phyloP scores from a whole-genome alignment of 306 rosid genomes.

The Vigna mungo region DNA sequence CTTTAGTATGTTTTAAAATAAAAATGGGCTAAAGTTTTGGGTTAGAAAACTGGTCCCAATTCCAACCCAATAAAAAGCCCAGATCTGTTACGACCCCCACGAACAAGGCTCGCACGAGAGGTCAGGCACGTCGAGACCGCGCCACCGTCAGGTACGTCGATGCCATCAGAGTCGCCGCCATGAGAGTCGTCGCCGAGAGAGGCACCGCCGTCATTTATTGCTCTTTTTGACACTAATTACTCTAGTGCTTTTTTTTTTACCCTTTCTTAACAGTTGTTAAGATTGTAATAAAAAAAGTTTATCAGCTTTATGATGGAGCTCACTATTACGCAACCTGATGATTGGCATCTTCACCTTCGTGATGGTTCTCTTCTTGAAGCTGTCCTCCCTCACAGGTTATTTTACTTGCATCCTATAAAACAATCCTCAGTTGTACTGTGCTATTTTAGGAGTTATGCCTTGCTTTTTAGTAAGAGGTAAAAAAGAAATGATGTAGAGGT shows the following conservation, averaged over 20 bases:
- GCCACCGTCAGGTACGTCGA: too few relatives aligned
- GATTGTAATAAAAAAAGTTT: conserved; percentile 43
- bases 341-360: conserved; percentile 96
- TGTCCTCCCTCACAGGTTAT: conserved; percentile 76
- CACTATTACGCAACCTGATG: conserved; percentile 81
- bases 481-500: neutral
- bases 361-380: conserved; percentile 81
- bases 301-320: conserved; percentile 72
- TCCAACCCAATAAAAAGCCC: too few relatives aligned
- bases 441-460: neutral
- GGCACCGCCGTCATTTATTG: neutral
- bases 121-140: too few relatives aligned
- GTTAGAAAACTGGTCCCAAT: too few relatives aligned
- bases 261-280: conserved; percentile 42
- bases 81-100: too few relatives aligned
- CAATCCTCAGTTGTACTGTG: neutral
- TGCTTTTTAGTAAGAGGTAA: neutral
- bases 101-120: too few relatives aligned
- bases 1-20: too few relatives aligned
- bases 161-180: too few relatives aligned
- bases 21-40: too few relatives aligned
- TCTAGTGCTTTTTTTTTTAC: conserved; percentile 27
- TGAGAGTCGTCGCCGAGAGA: too few relatives aligned
- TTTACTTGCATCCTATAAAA: neutral
- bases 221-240: conserved; percentile 1